These are phyloP conservation scores for Penicillium sp. DNA, from an alignment of 2,329 filamentous ascomycete genomes.

Conservation along the genomic window DNA sequence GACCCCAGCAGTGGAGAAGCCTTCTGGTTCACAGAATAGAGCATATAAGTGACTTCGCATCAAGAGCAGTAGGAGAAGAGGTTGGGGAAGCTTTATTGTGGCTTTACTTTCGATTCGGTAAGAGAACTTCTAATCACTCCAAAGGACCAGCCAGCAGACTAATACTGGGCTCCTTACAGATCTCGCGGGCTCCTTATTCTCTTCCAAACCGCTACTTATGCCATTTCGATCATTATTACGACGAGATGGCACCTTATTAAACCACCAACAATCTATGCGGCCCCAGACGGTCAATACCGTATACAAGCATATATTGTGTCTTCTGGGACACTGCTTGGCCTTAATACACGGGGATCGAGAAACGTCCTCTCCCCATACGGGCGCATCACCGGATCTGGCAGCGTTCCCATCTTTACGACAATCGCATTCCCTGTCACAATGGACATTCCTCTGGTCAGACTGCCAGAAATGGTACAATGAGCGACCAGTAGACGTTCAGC, in stretches of 20 bases:
- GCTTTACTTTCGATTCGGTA: constrained; percentile 19
- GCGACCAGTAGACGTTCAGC: constrained; percentile 16
- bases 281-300: constrained; percentile 9
- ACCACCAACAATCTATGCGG: not conserved
- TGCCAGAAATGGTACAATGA: constrained; percentile 23
- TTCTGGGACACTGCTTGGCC: constrained; percentile 16
- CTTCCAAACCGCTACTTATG: constrained; percentile 13
- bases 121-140: accelerated
- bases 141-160: not conserved
- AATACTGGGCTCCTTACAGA: constrained; percentile 3
- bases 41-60: constrained; percentile 1
- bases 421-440: constrained; percentile 18
- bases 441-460: constrained; percentile 22
- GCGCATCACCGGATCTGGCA: constrained; percentile 7
- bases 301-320: constrained; percentile 15
- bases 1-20: constrained; percentile 14
- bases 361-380: constrained; percentile 3
- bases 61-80: constrained; percentile 5
- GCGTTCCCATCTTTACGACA: constrained; percentile 15
- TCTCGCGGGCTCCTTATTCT: constrained; percentile 16
- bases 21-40: constrained; percentile 6
- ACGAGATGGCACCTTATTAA: constrained; percentile 13
- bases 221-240: constrained; percentile 15
- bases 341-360: constrained; percentile 13
- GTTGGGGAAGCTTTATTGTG: constrained; percentile 17